Base-by-base conservation (phyloP, 768 basidiomycete genomes). In the Tricholoma saponaceum region DNA sequence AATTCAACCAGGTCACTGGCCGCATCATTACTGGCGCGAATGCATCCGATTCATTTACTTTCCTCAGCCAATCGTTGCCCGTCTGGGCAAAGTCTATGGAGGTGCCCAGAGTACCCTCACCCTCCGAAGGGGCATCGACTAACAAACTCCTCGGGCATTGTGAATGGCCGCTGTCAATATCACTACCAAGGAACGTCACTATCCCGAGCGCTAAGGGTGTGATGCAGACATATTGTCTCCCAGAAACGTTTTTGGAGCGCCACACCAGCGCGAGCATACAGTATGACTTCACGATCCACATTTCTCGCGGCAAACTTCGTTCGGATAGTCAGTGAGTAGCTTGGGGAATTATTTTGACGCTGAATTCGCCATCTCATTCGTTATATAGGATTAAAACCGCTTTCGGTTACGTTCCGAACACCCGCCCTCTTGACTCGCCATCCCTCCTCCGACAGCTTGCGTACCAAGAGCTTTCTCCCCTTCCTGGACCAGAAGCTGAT, bases 221-320 rank as follows among this genome's bases (percentile, higher is more conserved):
- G 10, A 62, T 68, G 57, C 70, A 75, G 32, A 66, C 70, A 14
- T 81, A 69, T 65, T 70, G 72, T 44, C 72, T 82, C 25, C 81
- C 81, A 4, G 81, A 83, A 63, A 81, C 81, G 0, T 82, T 83
- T 61, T 65, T 80, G 55, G 81, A 83, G 63, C 78, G 79, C 1
- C 75, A 76, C 52, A 79, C 76, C 7, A 64, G 66, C 55, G 79
- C 76, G 18, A 81, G 78, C 62, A 72, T 83, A 30, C 78, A 81
- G 60, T 83, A 83, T 58, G 80, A 83, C 60, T 70, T 83, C 22
- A 72, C 73, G 4, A 70, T 82, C 54, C 64, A 69, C 23, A 70
- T 83, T 51, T 78, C 76, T 23, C 68, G 80, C 51, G 80, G 80
- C 9, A 79, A 75, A 62, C 74, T 83, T 49, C 73, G 80, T 53